Conservation (phyloP, 2,329 filamentous ascomycete species). For the Pezicula radicicola region DNA sequence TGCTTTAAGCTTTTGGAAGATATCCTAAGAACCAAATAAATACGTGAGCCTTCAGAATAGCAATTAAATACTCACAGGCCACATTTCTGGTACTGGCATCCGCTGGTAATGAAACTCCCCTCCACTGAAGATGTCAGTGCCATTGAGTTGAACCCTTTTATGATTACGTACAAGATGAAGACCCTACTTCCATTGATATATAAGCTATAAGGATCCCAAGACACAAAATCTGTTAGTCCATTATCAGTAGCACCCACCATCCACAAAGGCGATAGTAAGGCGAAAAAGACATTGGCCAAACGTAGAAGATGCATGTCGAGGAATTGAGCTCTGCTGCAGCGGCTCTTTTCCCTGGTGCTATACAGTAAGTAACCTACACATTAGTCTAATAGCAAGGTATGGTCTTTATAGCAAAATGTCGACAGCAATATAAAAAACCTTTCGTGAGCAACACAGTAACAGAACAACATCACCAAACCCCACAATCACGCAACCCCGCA, state of each 20-base stretch:
- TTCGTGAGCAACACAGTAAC: no score
- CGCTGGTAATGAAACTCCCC: constrained; percentile 50
- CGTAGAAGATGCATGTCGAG: constrained; percentile 9
- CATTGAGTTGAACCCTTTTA: constrained; percentile 4
- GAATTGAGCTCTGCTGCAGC: no score
- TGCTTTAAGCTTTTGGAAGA: constrained; percentile 51
- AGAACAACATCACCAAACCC: no score
- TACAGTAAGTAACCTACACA: background rate
- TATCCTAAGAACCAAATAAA: constrained; percentile 35
- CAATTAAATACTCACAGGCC: constrained; percentile 30
- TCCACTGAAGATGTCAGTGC: constrained; percentile 13
- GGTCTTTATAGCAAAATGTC: no score
- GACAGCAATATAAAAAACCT: no score
- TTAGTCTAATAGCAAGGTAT: constrained; percentile 6
- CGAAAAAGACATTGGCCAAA: constrained; percentile 17
- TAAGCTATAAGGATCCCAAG: constrained; percentile 50
- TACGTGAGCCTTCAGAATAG: background rate
- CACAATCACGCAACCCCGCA: no score
- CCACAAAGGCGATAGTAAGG: constrained; percentile 20
- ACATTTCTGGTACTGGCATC: constrained; percentile 50
- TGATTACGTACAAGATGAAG: constrained; percentile 36
- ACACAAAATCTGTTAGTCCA: constrained; percentile 39
- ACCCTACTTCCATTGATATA: constrained; percentile 45
- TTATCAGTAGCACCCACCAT: constrained; percentile 33
- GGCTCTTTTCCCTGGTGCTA: no score